Evolutionary conservation across 1,139 yeast species (phyloP).

Genomic region (Pichia sp.): DNA sequence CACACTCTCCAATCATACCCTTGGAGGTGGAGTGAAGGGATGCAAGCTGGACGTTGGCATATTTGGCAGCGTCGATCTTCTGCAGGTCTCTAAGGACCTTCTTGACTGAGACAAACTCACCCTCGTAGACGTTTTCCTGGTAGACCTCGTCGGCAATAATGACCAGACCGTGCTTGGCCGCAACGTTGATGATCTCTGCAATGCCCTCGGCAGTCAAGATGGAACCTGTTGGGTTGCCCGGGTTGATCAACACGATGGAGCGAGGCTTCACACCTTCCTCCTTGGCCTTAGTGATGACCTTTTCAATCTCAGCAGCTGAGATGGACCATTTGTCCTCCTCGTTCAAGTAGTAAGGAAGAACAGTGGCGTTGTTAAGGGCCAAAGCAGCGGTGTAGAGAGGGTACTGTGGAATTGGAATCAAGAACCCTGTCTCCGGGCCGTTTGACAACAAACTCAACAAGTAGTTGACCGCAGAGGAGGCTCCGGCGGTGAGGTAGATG

Average conservation of each 20-base stretch:
- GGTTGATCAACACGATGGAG: constrained; percentile 88
- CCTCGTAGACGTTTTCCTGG: constrained; percentile 81
- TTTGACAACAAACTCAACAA: constrained; percentile 66
- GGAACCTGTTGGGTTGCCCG: constrained; percentile 97
- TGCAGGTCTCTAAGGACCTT: constrained; percentile 64
- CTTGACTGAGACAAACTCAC: constrained; percentile 61
- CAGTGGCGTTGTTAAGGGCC: constrained; percentile 73
- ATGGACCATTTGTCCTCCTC: constrained; percentile 84
- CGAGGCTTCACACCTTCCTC: constrained; percentile 60
- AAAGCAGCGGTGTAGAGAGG: constrained; percentile 93
- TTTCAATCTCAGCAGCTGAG: constrained; percentile 61
- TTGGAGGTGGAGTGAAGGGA: constrained; percentile 94
- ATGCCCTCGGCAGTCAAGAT: constrained; percentile 64
- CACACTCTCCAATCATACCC: constrained; percentile 97
- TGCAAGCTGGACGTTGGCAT: constrained; percentile 76
- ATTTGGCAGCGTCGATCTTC: constrained; percentile 46
- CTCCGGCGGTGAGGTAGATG: constrained; percentile 86
- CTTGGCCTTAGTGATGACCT: constrained; percentile 49
- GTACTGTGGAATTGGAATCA: constrained; percentile 96
- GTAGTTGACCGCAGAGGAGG: constrained; percentile 83
- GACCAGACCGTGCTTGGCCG: constrained; percentile 79
- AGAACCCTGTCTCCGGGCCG: constrained; percentile 70
- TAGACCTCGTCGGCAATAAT: constrained; percentile 98
- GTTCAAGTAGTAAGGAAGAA: constrained; percentile 83
- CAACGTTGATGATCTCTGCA: constrained; percentile 64